Conservation (phyloP, 768 basidiomycete genomes). For the Pleurotus tuber-regium region DNA sequence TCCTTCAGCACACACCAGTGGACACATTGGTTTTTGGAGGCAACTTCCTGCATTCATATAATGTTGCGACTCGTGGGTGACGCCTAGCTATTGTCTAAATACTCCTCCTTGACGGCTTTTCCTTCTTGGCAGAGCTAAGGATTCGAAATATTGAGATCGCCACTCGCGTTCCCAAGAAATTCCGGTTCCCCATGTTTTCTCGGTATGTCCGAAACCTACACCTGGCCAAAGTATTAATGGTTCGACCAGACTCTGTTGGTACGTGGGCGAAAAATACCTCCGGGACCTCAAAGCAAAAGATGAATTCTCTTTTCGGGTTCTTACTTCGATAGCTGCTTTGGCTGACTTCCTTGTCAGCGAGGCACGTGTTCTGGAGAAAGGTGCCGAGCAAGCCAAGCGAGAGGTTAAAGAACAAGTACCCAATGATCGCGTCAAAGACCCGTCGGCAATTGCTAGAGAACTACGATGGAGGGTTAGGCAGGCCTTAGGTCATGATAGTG, state of each 20-base stretch:
- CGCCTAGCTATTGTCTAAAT: background rate
- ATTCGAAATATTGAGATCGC: conserved; percentile 90
- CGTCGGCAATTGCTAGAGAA: conserved; percentile 77
- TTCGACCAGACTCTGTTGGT: conserved; percentile 79
- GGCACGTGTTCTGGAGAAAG: conserved; percentile 66
- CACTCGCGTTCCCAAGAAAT: conserved; percentile 91
- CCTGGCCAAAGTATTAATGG: background rate
- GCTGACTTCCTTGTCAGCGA: conserved; percentile 82
- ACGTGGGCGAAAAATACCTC: conserved; percentile 79
- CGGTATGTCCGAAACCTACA: conserved; percentile 41
- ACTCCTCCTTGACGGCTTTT: background rate
- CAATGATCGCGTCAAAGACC: conserved; percentile 76
- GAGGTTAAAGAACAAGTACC: conserved; percentile 84
- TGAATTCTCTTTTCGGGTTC: conserved; percentile 47
- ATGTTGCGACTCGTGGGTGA: conserved; percentile 77
- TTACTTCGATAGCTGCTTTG: conserved; percentile 68
- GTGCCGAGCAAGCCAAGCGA: conserved; percentile 67
- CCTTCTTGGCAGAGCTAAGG: conserved; percentile 63
- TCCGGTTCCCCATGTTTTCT: conserved; percentile 81
- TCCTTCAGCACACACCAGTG: conserved; percentile 74
- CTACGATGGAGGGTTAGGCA: conserved; percentile 78
- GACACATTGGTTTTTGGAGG: conserved; percentile 97
- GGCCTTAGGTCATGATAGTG: conserved; percentile 60
- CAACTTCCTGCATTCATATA: conserved; percentile 94
- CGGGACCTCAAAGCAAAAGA: conserved; percentile 59